Conservation (phyloP, 2,329 filamentous ascomycete genomes). For the Aotearoamyces nothofagi region DNA sequence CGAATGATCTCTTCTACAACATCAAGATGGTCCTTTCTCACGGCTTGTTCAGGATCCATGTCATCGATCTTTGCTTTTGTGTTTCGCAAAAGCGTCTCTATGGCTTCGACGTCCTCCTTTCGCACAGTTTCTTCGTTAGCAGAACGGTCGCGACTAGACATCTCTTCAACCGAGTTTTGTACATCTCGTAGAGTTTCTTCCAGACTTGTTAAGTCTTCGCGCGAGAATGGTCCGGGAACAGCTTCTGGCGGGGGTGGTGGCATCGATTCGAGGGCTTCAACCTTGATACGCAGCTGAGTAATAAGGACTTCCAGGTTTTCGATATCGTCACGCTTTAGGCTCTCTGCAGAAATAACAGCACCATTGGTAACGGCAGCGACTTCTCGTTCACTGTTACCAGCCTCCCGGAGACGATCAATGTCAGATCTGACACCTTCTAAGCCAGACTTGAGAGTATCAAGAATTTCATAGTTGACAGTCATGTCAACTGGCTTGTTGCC, state of each 20-base stretch:
- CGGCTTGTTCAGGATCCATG: constrained; percentile 56
- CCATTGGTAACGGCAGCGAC: constrained; percentile 35
- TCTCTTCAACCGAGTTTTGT: constrained; percentile 39
- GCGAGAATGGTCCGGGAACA: constrained; percentile 26
- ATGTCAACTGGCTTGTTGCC: constrained; percentile 68
- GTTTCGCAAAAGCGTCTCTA: constrained; percentile 80
- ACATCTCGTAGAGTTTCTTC: constrained; percentile 38
- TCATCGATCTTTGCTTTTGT: constrained; percentile 83
- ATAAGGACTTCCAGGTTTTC: constrained; percentile 77
- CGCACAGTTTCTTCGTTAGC: constrained; percentile 35
- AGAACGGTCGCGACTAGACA: constrained; percentile 26
- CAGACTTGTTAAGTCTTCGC: constrained; percentile 38
- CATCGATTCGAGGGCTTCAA: constrained; percentile 57
- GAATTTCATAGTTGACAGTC: constrained; percentile 75
- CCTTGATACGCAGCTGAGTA: constrained; percentile 66
- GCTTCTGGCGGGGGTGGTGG: constrained; percentile 27
- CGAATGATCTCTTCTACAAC: constrained; percentile 38
- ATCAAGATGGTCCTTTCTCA: constrained; percentile 50
- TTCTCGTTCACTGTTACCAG: constrained; percentile 28
- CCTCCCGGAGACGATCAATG: constrained; percentile 61
- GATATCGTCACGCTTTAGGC: constrained; percentile 55
- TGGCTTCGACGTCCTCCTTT: constrained; percentile 77
- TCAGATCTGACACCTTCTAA: constrained; percentile 62
- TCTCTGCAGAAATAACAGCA: constrained; percentile 32
- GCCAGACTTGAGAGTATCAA: constrained; percentile 75